phyloP scores from a whole-genome alignment of 352 stramenopile genomes.

The Pythium guiyangense region DNA sequence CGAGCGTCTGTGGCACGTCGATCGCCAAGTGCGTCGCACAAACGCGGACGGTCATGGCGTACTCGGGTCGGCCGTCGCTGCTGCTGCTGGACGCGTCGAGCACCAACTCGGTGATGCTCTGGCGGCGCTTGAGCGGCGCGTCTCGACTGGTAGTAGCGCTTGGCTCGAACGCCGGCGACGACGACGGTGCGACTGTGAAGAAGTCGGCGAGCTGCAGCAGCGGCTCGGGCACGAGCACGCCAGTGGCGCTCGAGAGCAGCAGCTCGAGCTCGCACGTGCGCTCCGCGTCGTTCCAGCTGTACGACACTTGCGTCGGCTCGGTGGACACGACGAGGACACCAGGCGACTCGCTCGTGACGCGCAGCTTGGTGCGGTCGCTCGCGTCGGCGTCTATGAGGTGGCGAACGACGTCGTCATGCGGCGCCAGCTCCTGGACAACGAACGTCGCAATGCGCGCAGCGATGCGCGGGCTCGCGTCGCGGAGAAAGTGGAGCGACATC shows the following conservation, averaged over 20 bases:
- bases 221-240: constrained; percentile 46
- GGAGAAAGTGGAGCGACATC: constrained; percentile 13
- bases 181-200: constrained; percentile 37
- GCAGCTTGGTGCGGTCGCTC: not conserved
- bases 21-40: constrained; percentile 45
- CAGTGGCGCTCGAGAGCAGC: constrained; percentile 37
- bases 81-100: constrained; percentile 26
- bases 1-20: constrained; percentile 50
- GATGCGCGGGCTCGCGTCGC: constrained; percentile 10
- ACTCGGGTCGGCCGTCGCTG: constrained; percentile 11
- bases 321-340: constrained; percentile 37
- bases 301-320: constrained; percentile 35
- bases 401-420: not conserved
- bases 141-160: not conserved
- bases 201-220: constrained; percentile 46
- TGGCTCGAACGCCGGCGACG: not conserved
- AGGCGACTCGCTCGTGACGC: constrained; percentile 4
- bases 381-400: not conserved
- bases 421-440: constrained; percentile 7
- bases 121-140: constrained; percentile 16
- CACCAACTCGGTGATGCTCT: constrained; percentile 55
- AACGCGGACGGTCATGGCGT: constrained; percentile 42
- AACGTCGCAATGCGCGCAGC: constrained; percentile 14
- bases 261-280: constrained; percentile 48
- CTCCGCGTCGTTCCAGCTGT: constrained; percentile 52